Base-by-base conservation (phyloP, 805 yeast species). In the Maudiozyma pseudohumilis region DNA sequence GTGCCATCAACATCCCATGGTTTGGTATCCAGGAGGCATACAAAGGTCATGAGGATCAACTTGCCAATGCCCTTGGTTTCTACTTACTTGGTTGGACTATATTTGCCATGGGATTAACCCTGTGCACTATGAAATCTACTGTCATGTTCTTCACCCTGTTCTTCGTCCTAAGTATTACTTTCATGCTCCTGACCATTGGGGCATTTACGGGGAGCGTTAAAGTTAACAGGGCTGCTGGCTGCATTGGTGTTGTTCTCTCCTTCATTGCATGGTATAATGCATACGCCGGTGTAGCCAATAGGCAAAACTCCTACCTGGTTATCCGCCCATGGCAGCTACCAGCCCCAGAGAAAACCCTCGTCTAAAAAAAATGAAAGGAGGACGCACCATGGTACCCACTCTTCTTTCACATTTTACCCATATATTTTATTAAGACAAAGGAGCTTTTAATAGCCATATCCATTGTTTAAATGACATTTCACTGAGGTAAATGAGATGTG, bases 251-350 rank as follows among this genome's bases (percentile, higher is more conserved):
- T 17, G 61, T 78, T 6, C 71, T 77, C 23, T 69, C 83, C 0
- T 64, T 76, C 43, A 55, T 75, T 36, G 81, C 80, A 1, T 79
- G 79, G 78, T 78, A 77, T 52, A 77, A 77, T 52, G 84, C 85
- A 5, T 76, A 66, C 46, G 81, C 83, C 2, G 85, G 85, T 67
- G 55, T 74, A 26, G 75, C 84, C 21, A 80, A 70, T 41, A 63
- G 61, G 24, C 79, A 75, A 51, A 81, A 81, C 58, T 64, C 84
- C 4, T 64, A 63, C 33, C 18, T 64, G 25, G 16, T 35, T 16
- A 21, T 35, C 38, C 50, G 6, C 59, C 55, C 26, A 44, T 43
- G 36, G 62, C 60, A 23, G 22, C 46, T 64, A 44, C 68, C 68
- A 34, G 35, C 47, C 12, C 43, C 44, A 25, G 56, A 53, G 26